Conservation (phyloP, 768 basidiomycete species). For the Lentinula edodes region DNA sequence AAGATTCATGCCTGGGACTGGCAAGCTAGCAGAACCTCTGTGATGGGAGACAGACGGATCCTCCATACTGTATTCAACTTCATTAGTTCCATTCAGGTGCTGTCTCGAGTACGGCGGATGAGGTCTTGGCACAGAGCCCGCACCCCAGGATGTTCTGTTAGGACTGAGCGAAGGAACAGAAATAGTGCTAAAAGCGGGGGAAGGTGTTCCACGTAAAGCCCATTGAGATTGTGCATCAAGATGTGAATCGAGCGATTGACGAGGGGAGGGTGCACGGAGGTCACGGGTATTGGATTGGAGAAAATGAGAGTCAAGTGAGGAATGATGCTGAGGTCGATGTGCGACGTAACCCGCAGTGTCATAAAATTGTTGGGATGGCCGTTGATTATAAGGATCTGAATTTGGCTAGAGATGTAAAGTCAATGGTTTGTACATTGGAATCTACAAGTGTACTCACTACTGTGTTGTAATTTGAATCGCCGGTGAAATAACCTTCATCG, state of each 20-base stretch:
- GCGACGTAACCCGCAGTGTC: neutral
- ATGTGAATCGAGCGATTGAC: conserved; percentile 3
- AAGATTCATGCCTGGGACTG: conserved; percentile 3
- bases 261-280: neutral
- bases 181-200: conserved; percentile 35
- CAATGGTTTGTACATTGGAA: neutral
- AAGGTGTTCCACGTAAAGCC: conserved; percentile 30
- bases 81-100: neutral
- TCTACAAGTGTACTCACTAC: neutral
- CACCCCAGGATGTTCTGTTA: conserved; percentile 10
- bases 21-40: neutral
- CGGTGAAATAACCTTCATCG: neutral
- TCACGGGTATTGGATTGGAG: neutral
- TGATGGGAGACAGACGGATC: neutral
- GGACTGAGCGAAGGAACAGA: conserved; percentile 31
- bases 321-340: neutral
- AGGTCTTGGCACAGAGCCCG: neutral
- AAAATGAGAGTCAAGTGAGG: conserved; percentile 1
- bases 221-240: conserved; percentile 29
- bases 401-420: neutral
- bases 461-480: neutral
- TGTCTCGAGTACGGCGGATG: neutral
- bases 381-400: neutral
- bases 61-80: neutral
- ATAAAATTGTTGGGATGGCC: neutral